Evolutionary conservation across 2,329 filamentous ascomycete genomes (phyloP), one percentile per base, ranked within the genome.

Genomic region (Myriosclerotinia duriaeana): DNA sequence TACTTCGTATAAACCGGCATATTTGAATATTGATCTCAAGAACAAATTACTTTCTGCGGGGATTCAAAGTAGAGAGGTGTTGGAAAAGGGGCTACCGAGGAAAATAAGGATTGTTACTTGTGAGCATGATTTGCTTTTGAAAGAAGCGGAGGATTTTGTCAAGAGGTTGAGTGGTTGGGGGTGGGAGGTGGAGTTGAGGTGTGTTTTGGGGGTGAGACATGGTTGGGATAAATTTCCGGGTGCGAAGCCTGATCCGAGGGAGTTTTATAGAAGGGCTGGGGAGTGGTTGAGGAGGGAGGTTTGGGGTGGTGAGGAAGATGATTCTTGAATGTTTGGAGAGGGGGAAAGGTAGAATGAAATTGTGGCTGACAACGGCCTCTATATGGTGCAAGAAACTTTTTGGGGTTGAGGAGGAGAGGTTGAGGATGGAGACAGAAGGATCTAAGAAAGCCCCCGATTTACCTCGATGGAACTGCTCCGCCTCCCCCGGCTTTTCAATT

Each of bases 81-180:
- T 74, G 40, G 67, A 52, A 5, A 67, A 70, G 11, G 66, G 60
- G 3, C 55, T 74, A 22, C 72, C 72, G 53, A 42, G 60, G 7
- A 67, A 69, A 38, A 65, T 71, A 30, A 65, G 67, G 3, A 69
- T 74, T 44, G 66, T 72, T 9, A 72, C 69, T 12, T 74, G 72
- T 67, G 68, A 68, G 60, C 63, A 65, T n/a, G 72, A 74, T 67
- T 65, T 66, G 26, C 61, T 74, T 48, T 54, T 71, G 40, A 66
- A 6, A 3, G 71, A 74, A 48, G 71, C 63, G 15, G 72, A 72
- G 64, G 53, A 30, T 15, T 73, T 74, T 53, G 69, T 68, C 22
- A 59, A 68, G 54, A 68, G 72, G 22, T 61, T 74, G 65, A 66
- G 20, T 11, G 64, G 54, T 12, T 34, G 71, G 60, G 73, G 72